A percentile compares a stretch with the other conserved stretches of the same genome.
These are phyloP conservation scores for Bimuria novae-zelandiae DNA, from an alignment of 2,329 filamentous ascomycete genomes.

Conservation along the genomic window DNA sequence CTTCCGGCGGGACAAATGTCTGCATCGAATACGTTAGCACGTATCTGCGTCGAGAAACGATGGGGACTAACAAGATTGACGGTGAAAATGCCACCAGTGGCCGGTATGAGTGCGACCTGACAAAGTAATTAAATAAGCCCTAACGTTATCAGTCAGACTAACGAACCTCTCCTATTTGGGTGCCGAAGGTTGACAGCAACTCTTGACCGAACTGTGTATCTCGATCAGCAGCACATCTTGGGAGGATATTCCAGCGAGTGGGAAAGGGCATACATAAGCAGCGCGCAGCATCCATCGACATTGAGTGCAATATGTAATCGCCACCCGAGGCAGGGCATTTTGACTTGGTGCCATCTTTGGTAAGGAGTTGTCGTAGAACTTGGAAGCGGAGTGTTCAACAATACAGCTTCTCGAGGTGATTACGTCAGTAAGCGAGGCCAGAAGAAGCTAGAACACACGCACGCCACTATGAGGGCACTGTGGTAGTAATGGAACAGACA, in stretches of 20 bases:
- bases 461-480: too few species aligned
- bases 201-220: slow-evolving; percentile 81
- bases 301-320: slow-evolving; percentile 92
- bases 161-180: slow-evolving; percentile 70
- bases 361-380: neutral
- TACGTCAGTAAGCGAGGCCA: slow-evolving; percentile 6
- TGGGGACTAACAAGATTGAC: slow-evolving; percentile 62
- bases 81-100: slow-evolving; percentile 81
- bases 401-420: neutral
- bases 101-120: slow-evolving; percentile 76
- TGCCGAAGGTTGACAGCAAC: slow-evolving; percentile 89
- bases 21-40: slow-evolving; percentile 7
- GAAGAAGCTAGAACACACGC: neutral
- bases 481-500: too few species aligned
- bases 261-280: slow-evolving; percentile 68
- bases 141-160: neutral
- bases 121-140: neutral
- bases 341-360: slow-evolving; percentile 32
- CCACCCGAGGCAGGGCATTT: slow-evolving; percentile 68
- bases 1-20: slow-evolving; percentile 29
- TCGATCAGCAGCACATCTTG: neutral
- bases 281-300: slow-evolving; percentile 90
- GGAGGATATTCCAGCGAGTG: neutral
- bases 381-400: neutral
- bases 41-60: neutral